A percentile compares a stretch with the other conserved stretches of the same genome.
phyloP scores from a whole-genome alignment of 2,329 filamentous ascomycete species.

The Thyridium curvatum region DNA sequence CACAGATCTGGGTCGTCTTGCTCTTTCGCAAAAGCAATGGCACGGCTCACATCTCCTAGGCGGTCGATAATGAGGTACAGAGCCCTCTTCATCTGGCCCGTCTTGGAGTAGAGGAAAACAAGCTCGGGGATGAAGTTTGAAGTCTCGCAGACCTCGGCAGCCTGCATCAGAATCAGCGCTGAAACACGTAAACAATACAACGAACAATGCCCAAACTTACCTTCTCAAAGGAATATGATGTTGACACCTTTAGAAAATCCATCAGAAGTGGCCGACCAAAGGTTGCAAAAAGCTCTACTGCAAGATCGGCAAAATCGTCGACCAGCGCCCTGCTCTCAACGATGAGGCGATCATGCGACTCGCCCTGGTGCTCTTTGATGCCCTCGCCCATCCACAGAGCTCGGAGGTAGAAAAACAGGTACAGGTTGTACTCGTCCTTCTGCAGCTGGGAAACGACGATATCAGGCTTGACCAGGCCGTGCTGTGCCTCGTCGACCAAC shows the following conservation, averaged over 20 bases:
- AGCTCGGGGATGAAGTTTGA: slow-evolving; percentile 82
- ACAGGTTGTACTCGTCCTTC: slow-evolving; percentile 59
- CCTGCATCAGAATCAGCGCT: slow-evolving; percentile 36
- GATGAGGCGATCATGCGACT: slow-evolving; percentile 49
- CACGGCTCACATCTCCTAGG: slow-evolving; percentile 84
- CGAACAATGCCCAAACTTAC: slow-evolving; percentile 21
- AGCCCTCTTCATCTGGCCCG: slow-evolving; percentile 86
- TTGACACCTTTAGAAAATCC: slow-evolving; percentile 79
- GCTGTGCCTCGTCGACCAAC: slow-evolving; percentile 84
- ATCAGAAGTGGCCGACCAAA: slow-evolving; percentile 78
- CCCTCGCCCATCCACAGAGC: slow-evolving; percentile 76
- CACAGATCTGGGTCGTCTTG: slow-evolving; percentile 89
- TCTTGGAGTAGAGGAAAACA: slow-evolving; percentile 94
- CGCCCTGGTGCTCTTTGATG: slow-evolving; percentile 45
- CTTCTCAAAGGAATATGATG: slow-evolving; percentile 82
- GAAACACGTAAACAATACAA: background rate
- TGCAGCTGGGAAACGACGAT: slow-evolving; percentile 75
- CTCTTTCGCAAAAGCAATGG: slow-evolving; percentile 90
- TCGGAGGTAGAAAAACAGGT: slow-evolving; percentile 88
- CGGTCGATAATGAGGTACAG: slow-evolving; percentile 90
- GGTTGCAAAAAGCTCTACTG: slow-evolving; percentile 77
- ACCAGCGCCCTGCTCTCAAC: slow-evolving; percentile 63
- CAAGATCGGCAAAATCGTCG: slow-evolving; percentile 80
- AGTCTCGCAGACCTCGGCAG: slow-evolving; percentile 70
- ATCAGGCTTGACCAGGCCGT: slow-evolving; percentile 74